phyloP scores from a whole-genome alignment of 2,329 filamentous ascomycete species.

The Colletotrichum nymphaeae region DNA sequence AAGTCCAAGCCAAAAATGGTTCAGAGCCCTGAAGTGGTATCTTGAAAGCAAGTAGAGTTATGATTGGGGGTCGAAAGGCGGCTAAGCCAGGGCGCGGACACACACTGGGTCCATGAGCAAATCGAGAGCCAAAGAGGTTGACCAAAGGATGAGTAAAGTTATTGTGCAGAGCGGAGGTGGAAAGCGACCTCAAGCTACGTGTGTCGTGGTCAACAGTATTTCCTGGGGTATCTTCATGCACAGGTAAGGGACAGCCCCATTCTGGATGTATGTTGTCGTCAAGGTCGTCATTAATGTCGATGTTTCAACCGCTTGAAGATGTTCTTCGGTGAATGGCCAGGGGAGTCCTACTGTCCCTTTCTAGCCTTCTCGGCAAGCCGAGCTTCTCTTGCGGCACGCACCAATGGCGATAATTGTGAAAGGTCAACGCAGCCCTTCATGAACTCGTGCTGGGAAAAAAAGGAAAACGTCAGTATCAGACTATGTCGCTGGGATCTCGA shows the following conservation, averaged over 20 bases:
- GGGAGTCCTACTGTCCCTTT: conserved; percentile 61
- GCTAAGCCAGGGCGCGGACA: conserved; percentile 17
- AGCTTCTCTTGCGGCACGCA: conserved; percentile 85
- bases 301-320: conserved; percentile 33
- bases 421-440: conserved; percentile 82
- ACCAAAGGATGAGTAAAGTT: neutral
- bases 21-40: conserved; percentile 31
- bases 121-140: neutral
- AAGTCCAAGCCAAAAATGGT: conserved; percentile 20
- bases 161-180: conserved; percentile 2
- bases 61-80: conserved; percentile 24
- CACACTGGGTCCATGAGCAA: neutral
- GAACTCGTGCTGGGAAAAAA: conserved; percentile 74
- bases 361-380: conserved; percentile 86
- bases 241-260: conserved; percentile 25
- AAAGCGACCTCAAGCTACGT: conserved; percentile 11
- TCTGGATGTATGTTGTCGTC: conserved; percentile 26
- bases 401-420: conserved; percentile 84
- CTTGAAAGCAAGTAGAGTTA: conserved; percentile 36
- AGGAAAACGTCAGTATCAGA: neutral
- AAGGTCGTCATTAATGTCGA: conserved; percentile 33
- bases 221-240: conserved; percentile 34
- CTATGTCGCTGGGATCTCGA: neutral
- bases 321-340: conserved; percentile 22
- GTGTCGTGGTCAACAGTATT: conserved; percentile 28